Conservation (phyloP, 1,284 basidiomycete species). For the Apiotrichum akiyoshidainum region DNA sequence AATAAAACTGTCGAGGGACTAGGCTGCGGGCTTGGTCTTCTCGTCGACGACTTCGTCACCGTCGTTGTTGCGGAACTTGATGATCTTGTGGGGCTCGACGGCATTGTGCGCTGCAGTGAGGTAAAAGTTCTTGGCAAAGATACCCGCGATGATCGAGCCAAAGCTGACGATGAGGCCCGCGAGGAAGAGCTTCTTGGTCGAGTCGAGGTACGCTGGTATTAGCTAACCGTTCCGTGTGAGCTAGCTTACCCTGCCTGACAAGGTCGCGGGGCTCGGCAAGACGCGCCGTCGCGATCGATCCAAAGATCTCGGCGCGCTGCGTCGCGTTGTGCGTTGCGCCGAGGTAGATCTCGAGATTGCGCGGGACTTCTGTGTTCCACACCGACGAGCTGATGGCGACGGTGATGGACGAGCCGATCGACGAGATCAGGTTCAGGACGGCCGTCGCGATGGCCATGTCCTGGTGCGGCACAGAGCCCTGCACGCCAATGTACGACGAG, state of each 20-base stretch:
- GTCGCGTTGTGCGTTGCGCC: conserved; percentile 31
- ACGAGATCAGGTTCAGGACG: conserved; percentile 10
- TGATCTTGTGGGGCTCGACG: conserved; percentile 30
- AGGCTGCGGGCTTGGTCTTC: too few relatives aligned
- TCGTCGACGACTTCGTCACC: not conserved
- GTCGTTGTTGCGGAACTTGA: conserved; percentile 26
- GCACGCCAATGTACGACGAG: conserved; percentile 34
- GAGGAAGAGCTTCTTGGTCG: conserved; percentile 25
- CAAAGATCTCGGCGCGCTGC: conserved; percentile 35
- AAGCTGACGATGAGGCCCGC: conserved; percentile 32
- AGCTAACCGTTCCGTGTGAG: conserved; percentile 18
- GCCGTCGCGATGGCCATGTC: conserved; percentile 9
- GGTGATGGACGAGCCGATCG: conserved; percentile 11
- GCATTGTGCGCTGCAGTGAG: conserved; percentile 36
- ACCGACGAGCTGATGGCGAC: not conserved
- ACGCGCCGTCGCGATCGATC: conserved; percentile 31
- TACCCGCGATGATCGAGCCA: conserved; percentile 27
- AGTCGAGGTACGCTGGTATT: conserved; percentile 29
- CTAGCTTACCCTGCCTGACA: conserved; percentile 23
- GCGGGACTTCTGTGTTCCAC: conserved; percentile 28
- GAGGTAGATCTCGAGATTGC: conserved; percentile 27
- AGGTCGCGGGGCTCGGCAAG: conserved; percentile 29
- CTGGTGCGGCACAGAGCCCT: conserved; percentile 8
- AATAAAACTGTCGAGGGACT: too few relatives aligned
- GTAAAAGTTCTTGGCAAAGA: conserved; percentile 32